Evolutionary conservation across 1,284 basidiomycete species (phyloP).

Genomic region (Naganishia sp.): DNA sequence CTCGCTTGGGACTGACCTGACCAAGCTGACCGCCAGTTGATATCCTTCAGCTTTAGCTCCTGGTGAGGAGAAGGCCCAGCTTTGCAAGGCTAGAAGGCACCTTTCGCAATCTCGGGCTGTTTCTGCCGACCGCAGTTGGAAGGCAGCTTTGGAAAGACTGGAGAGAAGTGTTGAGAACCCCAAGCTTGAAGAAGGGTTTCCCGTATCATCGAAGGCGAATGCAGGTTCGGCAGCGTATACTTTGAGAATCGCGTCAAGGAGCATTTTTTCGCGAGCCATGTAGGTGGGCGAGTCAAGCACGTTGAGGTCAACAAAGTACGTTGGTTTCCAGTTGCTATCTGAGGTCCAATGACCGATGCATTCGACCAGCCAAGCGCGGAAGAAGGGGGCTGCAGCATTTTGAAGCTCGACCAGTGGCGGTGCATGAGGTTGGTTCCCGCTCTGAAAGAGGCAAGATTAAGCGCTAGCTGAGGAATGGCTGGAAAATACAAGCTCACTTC

Average conservation of each 20-base stretch:
- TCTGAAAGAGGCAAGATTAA: not conserved
- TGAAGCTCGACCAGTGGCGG: constrained; percentile 10
- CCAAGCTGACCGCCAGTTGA: constrained; percentile 13
- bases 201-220: constrained; percentile 27
- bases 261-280: constrained; percentile 25
- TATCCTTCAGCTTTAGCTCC: constrained; percentile 4
- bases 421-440: constrained; percentile 21
- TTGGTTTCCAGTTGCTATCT: constrained; percentile 23
- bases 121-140: constrained; percentile 17
- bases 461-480: not conserved
- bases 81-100: constrained; percentile 12
- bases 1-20: not conserved
- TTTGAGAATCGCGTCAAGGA: constrained; percentile 24
- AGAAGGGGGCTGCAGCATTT: constrained; percentile 23
- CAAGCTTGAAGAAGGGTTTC: not conserved
- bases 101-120: constrained; percentile 20
- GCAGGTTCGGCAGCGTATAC: constrained; percentile 28
- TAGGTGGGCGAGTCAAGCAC: constrained; percentile 18
- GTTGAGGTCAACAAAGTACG: constrained; percentile 19
- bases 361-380: constrained; percentile 17
- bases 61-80: constrained; percentile 4
- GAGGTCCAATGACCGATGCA: constrained; percentile 25
- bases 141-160: constrained; percentile 20
- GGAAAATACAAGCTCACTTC: constrained; percentile 4
- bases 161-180: constrained; percentile 3